phyloP scores from a whole-genome alignment of 805 yeast species.

The Candida quercuum region DNA sequence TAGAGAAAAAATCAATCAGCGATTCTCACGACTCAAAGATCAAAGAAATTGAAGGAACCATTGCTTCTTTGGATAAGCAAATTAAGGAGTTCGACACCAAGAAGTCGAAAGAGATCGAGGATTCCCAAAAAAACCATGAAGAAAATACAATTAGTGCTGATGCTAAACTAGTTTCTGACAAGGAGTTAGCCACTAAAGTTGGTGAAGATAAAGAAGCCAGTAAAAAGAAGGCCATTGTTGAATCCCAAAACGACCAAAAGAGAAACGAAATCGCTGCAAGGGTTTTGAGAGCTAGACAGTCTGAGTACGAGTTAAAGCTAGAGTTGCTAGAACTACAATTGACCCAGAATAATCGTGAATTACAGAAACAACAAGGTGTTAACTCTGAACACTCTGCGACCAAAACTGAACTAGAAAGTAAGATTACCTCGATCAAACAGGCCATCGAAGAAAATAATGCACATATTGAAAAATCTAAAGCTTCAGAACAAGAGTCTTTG shows the following conservation, averaged over 20 bases:
- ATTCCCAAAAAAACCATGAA: slow-evolving; percentile 12
- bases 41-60: slow-evolving; percentile 17
- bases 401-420: slow-evolving; percentile 15
- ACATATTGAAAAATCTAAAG: slow-evolving; percentile 14
- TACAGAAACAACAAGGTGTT: slow-evolving; percentile 15
- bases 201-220: slow-evolving; percentile 13
- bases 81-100: slow-evolving; percentile 17
- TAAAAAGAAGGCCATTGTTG: slow-evolving; percentile 14
- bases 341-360: slow-evolving; percentile 20
- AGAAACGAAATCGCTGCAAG: slow-evolving; percentile 19
- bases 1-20: slow-evolving; percentile 16
- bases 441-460: slow-evolving; percentile 17
- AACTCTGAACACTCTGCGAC: slow-evolving; percentile 11
- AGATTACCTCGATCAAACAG: slow-evolving; percentile 14
- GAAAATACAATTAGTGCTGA: slow-evolving; percentile 14
- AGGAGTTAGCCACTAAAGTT: slow-evolving; percentile 12
- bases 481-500: slow-evolving; percentile 6
- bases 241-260: slow-evolving; percentile 17
- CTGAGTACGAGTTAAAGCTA: slow-evolving; percentile 20
- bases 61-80: slow-evolving; percentile 15
- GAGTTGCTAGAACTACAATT: slow-evolving; percentile 20
- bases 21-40: slow-evolving; percentile 13
- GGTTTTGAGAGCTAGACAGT: slow-evolving; percentile 22
- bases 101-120: slow-evolving; percentile 18
- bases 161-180: slow-evolving; percentile 14